A percentile compares a stretch with the other conserved stretches of the same genome.
Conservation (phyloP, 352 stramenopile species). For the Globisporangium alternatum region DNA sequence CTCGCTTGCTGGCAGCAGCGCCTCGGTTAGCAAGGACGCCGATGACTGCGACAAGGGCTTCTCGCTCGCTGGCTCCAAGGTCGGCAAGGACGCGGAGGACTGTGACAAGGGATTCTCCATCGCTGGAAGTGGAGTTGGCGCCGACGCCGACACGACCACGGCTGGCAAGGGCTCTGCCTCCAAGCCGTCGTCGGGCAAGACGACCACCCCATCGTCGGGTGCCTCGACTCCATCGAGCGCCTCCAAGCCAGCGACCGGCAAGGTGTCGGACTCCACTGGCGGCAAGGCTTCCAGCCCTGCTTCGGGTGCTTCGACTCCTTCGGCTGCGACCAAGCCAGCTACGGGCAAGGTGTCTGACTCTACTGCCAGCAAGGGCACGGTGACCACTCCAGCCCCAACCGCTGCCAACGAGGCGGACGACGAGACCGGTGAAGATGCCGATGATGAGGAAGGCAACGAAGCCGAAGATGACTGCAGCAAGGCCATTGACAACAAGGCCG, state of each 20-base stretch:
- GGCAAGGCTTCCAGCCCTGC: slow-evolving; percentile 7
- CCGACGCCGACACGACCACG: slow-evolving; percentile 10
- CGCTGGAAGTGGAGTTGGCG: slow-evolving; percentile 13
- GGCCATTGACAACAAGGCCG: slow-evolving; percentile 26
- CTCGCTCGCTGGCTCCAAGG: slow-evolving; percentile 10
- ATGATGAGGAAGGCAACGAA: slow-evolving; percentile 11
- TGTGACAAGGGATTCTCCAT: slow-evolving; percentile 16
- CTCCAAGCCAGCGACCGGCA: slow-evolving; percentile 10
- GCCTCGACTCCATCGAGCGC: background rate
- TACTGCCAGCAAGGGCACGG: slow-evolving; percentile 8
- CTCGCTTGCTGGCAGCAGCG: slow-evolving; percentile 9
- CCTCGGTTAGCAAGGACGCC: background rate
- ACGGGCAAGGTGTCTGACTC: slow-evolving; percentile 11
- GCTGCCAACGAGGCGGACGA: slow-evolving; percentile 5
- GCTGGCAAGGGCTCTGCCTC: slow-evolving; percentile 7
- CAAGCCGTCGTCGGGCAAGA: background rate
- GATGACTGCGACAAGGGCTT: slow-evolving; percentile 17
- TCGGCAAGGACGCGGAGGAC: slow-evolving; percentile 11
- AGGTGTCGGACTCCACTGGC: slow-evolving; percentile 6
- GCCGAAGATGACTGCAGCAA: slow-evolving; percentile 27
- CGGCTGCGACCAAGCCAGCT: slow-evolving; percentile 8
- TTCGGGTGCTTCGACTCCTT: slow-evolving; percentile 4
- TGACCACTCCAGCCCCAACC: background rate
- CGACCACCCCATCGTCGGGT: slow-evolving; percentile 4
- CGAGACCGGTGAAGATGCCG: slow-evolving; percentile 10